Evolutionary conservation across 2,329 filamentous ascomycete species (phyloP), one percentile per base, ranked within the genome.

Genomic region (Botrytis byssoidea): DNA sequence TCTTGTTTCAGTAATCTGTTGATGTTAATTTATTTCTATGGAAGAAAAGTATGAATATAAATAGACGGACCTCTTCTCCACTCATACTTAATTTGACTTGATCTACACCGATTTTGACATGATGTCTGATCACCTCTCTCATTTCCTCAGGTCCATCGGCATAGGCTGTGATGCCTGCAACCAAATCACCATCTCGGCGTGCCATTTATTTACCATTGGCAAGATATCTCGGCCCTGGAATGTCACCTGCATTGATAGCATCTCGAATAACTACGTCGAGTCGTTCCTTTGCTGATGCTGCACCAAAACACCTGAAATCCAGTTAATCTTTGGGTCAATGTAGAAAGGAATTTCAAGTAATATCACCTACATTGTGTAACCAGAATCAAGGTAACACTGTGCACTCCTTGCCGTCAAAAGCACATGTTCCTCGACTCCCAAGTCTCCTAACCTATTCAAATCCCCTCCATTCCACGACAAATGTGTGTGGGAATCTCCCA

Each of bases 191-290:
- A 72, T 83, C 84, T 29, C 79, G 79, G 9, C 80, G 78, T 3
- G 85, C 83, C 71, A 87, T 86, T 76, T 88, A 86, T 74, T 84
- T 83, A 0, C 83, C 84, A 76, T 86, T 88, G 1, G 85, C 84
- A 0, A 87, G 80, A 71, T 82, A 85, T 25, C 85, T 80, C 4
- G 85, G 85, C 1, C 85, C 86, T 1, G 85, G 84, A 9, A 87
- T 83, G 70, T 83, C 79, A 0, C 85, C 86, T 1, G 81, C 81
- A 48, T 87, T 86, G 75, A 88, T 87, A 0, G 83, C 84, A 76
- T 87, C 82, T 44, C 85, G 79, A 61, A 87, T 82, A 2, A 85
- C 85, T 22, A 84, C 76, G 74, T 87, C 86, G 1, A 78, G 74
- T n/a, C 77, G 74, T 4, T 76, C 73, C 42, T 78, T 76, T 7